phyloP scores from a whole-genome alignment of 2,329 filamentous ascomycete genomes.

The Chaetomiaceae sp. region DNA sequence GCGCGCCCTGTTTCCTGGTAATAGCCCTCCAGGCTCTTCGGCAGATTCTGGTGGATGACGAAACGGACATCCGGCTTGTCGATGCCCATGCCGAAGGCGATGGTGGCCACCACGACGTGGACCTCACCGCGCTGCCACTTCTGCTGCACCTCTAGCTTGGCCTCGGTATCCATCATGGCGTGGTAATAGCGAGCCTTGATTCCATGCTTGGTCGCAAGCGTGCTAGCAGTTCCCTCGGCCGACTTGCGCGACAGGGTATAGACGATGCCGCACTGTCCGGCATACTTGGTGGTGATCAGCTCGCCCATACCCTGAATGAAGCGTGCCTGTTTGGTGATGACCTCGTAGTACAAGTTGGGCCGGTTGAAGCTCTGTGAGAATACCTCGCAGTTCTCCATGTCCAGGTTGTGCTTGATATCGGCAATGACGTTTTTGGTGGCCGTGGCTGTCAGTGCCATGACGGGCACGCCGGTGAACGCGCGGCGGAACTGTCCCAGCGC shows the following conservation, averaged over 20 bases:
- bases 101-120: constrained; percentile 93
- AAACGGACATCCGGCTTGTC: constrained; percentile 96
- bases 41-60: constrained; percentile 87
- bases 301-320: constrained; percentile 48
- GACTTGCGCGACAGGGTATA: constrained; percentile 84
- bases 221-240: constrained; percentile 72
- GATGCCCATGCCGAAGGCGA: constrained; percentile 99
- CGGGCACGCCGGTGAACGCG: constrained; percentile 70
- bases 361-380: constrained; percentile 95
- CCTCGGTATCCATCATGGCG: constrained; percentile 62
- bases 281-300: constrained; percentile 65
- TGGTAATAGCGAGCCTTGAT: constrained; percentile 84
- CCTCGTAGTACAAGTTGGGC: constrained; percentile 88
- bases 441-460: constrained; percentile 94
- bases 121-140: constrained; percentile 74
- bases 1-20: constrained; percentile 97
- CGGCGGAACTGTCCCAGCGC: constrained; percentile 66
- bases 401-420: constrained; percentile 88
- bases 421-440: constrained; percentile 88
- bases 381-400: constrained; percentile 68
- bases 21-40: constrained; percentile 94
- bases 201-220: constrained; percentile 52
- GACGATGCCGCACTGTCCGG: constrained; percentile 75
- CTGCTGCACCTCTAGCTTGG: constrained; percentile 66
- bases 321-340: constrained; percentile 63